These are phyloP conservation scores for Calocera cornea DNA, from an alignment of 768 basidiomycete species.

Conservation along the genomic window DNA sequence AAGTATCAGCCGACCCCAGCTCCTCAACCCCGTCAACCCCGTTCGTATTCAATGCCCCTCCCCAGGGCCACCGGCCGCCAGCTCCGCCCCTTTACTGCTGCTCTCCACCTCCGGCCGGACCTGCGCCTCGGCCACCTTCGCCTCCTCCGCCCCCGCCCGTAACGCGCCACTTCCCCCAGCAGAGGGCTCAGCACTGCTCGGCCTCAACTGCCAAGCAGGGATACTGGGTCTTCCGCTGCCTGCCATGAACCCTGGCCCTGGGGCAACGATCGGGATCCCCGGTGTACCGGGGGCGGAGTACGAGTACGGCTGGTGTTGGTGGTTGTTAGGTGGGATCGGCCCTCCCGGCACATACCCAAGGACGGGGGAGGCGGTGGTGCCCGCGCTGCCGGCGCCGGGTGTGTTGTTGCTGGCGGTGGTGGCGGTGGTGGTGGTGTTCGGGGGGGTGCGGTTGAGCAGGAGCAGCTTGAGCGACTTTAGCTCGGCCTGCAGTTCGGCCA, in stretches of 20 bases:
- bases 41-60: too few species aligned
- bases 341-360: neutral
- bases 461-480: slow-evolving; percentile 88
- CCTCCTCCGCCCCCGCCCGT: neutral
- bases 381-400: neutral
- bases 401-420: neutral
- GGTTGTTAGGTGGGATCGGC: neutral
- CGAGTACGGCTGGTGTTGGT: neutral
- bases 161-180: neutral
- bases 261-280: too few species aligned
- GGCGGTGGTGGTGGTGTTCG: neutral
- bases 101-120: too few species aligned
- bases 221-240: neutral
- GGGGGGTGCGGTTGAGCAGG: slow-evolving; percentile 44
- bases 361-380: neutral
- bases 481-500: slow-evolving; percentile 82
- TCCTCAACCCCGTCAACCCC: too few species aligned
- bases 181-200: neutral
- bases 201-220: neutral
- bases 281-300: neutral
- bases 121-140: too few species aligned
- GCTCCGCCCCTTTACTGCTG: too few species aligned
- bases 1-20: too few species aligned
- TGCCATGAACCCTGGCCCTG: neutral
- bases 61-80: too few species aligned